Evolutionary conservation across 2,329 filamentous ascomycete species (phyloP), one percentile per base, ranked within the genome.

Genomic region (Fusarium sp.): DNA sequence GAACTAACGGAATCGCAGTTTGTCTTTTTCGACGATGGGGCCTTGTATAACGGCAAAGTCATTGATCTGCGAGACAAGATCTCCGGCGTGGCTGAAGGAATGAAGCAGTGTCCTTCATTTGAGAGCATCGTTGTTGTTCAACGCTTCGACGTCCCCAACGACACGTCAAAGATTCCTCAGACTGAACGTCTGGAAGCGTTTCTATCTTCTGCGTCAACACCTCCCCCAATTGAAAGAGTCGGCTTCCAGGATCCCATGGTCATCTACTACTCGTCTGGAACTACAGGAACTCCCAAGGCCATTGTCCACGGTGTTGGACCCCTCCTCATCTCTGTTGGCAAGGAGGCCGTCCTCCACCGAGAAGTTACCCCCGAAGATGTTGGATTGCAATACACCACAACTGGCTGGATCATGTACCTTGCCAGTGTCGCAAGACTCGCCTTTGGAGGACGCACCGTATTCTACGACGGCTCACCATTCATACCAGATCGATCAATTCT

Each of bases 351-450:
- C 4, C 80, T 90, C 29, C 88, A 90, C 77, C 85, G 88, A 57
- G 83, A 84, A 31, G 66, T 82, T 5, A 79, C 73, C 0, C 75
- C 84, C 0, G 78, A 82, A n/a, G 84, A 82, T 50, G 84, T 89
- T 2, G 79, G 81, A 1, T 74, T 91, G 66, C 88, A 91, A 80
- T 90, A 88, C 78, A 90, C 91, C 1, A 93, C 91, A 0, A 95
- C 93, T 0, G 93, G 93, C 0, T 97, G 94, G 94, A 97, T 97
- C 82, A 97, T 97, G 94, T 97, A 96, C 79, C 84, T 95, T 10
- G 83, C 86, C 4, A 89, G 88, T 40, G 85, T 94, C 0, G 85
- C 87, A 22, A 85, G 86, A 5, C 85, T 96, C 9, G 76, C 92
- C 1, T 83, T 86, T 42, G 93, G 94, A 9, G 86, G 87, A 0